phyloP scores from a whole-genome alignment of 2,329 filamentous ascomycete species.

The Fusarium sp. region DNA sequence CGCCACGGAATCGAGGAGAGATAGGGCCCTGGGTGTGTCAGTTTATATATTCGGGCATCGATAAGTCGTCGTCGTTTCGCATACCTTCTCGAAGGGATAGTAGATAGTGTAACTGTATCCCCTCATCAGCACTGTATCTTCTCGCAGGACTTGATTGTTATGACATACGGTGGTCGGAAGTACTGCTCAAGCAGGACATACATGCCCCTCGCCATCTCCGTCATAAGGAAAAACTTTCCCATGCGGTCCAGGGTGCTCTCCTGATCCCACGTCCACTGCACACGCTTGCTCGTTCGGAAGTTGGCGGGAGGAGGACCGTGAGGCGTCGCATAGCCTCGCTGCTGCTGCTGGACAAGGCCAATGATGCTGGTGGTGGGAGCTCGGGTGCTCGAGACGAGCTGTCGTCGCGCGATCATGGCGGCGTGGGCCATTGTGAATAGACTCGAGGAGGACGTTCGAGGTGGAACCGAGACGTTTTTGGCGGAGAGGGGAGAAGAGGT shows the following conservation, averaged over 20 bases:
- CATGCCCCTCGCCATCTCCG: constrained; percentile 97
- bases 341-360: constrained; percentile 46
- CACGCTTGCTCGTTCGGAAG: constrained; percentile 80
- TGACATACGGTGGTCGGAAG: constrained; percentile 94
- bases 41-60: constrained; percentile 15
- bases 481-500: constrained; percentile 27
- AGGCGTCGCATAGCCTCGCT: constrained; percentile 72
- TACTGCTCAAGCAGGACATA: constrained; percentile 97
- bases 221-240: constrained; percentile 94
- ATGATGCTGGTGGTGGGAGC: constrained; percentile 32
- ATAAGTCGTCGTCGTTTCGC: constrained; percentile 18
- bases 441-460: constrained; percentile 30
- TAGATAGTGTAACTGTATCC: constrained; percentile 88
- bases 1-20: constrained; percentile 96
- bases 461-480: constrained; percentile 7
- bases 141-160: neutral
- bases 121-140: constrained; percentile 28
- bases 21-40: constrained; percentile 77
- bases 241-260: constrained; percentile 84
- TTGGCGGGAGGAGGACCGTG: constrained; percentile 81
- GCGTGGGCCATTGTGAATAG: constrained; percentile 49
- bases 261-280: constrained; percentile 82
- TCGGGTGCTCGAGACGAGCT: constrained; percentile 48
- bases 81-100: constrained; percentile 96
- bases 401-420: constrained; percentile 53